Base-by-base conservation (phyloP, 1,284 basidiomycete genomes). In the Earliella scabrosa region DNA sequence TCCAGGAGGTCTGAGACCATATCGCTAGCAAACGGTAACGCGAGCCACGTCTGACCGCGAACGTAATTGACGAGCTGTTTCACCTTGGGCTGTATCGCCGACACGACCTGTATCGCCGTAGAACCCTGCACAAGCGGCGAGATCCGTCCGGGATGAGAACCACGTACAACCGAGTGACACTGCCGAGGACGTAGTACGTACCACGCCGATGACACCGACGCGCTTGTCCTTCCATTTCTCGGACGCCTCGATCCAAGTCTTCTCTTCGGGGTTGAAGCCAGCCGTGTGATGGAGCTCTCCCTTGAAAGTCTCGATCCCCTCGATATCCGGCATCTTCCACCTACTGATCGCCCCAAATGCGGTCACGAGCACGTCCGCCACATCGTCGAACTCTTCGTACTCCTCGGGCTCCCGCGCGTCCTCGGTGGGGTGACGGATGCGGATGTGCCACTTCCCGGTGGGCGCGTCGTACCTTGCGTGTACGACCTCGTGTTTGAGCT, bases 191-290 rank as follows among this genome's bases (percentile, higher is more conserved):
- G 26, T 5, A 18, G 29, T 18, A 68, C 79, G 62, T 64, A 83
- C 84, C n/a, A 83, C 78, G 14, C 86, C 86, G 56, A 88, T 82
- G 5, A 88, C 79, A 4, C 79, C 86, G 18, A 87, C 81, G 16
- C 59, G 73, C 70, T 87, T 86, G 50, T 81, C 77, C 26, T 69
- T 70, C 80, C 84, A 84, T 11, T 73, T 74, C 54, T 76, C 75
- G 11, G 80, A 76, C 2, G 72, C 76, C 23, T 80, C 78, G 60
- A 80, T 70, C 80, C 80, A 82, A 29, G 68, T 68, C 36, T 70
- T 71, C 29, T 77, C 75, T 13, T 69, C 72, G 20, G 74, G 73
- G 31, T 82, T 77, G 81, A 85, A 87, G 10, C 80, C 70, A 2
- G 85, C 86, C 38, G 81, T 82, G 58, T 87, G 85, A 7, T 85